Evolutionary conservation across 2,329 filamentous ascomycete species (phyloP), one percentile per base, ranked within the genome.

Genomic region (Penicillium sumatraense): DNA sequence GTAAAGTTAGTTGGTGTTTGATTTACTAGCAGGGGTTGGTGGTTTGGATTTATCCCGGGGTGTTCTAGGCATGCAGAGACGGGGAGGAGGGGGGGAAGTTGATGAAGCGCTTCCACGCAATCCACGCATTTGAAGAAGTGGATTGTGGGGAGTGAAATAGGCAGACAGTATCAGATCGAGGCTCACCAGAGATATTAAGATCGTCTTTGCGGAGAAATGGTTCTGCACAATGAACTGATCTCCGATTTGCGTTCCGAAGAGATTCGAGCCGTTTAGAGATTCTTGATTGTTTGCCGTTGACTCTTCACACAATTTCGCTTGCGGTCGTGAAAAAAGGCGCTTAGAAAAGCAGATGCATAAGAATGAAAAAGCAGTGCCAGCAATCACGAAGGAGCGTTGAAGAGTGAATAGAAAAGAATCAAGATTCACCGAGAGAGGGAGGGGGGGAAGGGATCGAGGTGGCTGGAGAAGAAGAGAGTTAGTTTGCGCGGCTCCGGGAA

Each of bases 391-490:
- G 53, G 53, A 57, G 62, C 50, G 57, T 62, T 52, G 58, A 55
- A 54, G 47, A 57, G 55, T 61, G 63, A 59, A 51, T 54, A 63
- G 54, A 62, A 61, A 62, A 61, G 66, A 62, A 63, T 62, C 50
- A 60, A 68, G n/a, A n/a, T n/a, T n/a, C n/a, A n/a, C n/a, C n/a
- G n/a, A n/a, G n/a, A n/a, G n/a, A n/a, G n/a, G n/a, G n/a, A 67
- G 69, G 69, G 61, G 63, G 66, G 70, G 69, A 70, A 71, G 71
- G 69, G 65, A 69, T 67, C 59, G 61, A 70, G 66, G 67, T 71
- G 69, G 69, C 68, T 72, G 71, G 70, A 72, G 59, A 62, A 54
- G 38, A 16, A 40, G 14, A 26, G 21, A 26, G 51, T 66, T 66
- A 65, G 68, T 66, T 61, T 66, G 66, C 65, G 63, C 65, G 64